Percentiles rank a stretch among this genome's conserved stretches.
phyloP scores from a whole-genome alignment of 75 land plant species.

The Ceratopteris richardii region DNA sequence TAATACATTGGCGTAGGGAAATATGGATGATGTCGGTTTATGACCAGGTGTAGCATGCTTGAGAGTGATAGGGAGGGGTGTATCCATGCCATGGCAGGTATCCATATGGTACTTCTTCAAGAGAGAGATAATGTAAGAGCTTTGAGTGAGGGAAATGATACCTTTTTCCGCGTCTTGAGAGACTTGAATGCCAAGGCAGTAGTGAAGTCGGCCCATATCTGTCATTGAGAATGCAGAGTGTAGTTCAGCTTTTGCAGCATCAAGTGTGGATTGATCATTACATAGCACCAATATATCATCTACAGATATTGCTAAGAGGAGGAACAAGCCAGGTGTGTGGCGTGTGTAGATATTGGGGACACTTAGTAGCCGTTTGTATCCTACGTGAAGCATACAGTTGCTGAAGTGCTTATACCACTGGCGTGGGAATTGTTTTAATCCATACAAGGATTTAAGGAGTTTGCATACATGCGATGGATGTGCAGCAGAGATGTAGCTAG shows the following conservation, averaged over 20 bases:
- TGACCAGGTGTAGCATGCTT: no score
- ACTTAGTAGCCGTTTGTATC: not conserved
- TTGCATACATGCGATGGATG: constrained; percentile 10
- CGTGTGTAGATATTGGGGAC: constrained; percentile 2
- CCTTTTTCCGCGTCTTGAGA: no score
- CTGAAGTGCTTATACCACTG: constrained; percentile 10
- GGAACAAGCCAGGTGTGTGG: not conserved
- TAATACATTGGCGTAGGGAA: not conserved
- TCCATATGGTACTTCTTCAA: no score
- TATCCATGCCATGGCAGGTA: no score
- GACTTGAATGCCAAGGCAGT: not conserved
- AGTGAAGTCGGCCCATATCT: not conserved
- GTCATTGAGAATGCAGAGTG: not conserved
- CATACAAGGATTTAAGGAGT: constrained; percentile 11
- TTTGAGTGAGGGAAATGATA: no score
- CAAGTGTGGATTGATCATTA: not conserved
- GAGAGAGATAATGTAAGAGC: no score
- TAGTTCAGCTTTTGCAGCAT: not conserved
- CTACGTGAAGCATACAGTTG: not conserved
- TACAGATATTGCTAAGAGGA: not conserved
- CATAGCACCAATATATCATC: not conserved
- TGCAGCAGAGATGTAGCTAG: not conserved
- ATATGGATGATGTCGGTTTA: no score
- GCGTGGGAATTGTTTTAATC: constrained; percentile 15
- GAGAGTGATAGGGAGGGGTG: no score